Base-by-base conservation (phyloP, 2,329 filamentous ascomycete genomes). In the Microcyclosporella mali region DNA sequence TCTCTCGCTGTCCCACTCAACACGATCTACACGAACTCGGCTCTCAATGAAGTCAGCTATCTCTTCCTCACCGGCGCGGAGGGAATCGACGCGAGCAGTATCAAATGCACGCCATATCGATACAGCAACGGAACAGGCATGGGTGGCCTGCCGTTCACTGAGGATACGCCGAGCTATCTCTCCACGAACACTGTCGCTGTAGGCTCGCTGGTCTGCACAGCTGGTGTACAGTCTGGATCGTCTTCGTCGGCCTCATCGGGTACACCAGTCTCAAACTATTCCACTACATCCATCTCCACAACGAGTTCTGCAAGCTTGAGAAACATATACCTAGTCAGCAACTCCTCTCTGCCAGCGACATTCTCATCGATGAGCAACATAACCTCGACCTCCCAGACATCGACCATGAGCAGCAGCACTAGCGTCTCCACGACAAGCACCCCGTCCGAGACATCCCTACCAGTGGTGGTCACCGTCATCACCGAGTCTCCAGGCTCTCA, bases 121-220 rank as follows among this genome's bases (percentile, higher is more conserved):
- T 31, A 50, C 19, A 34, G 35, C 32, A 51, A 58, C 32, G 43
- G 42, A 30, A 56, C 53, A 4, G 53, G 47, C 7, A 41, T 30
- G 10, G 55, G 36, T 18, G 57, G 56, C 8, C 21, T 52, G 6
- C 43, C 55, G 3, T 59, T 60, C 49, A 58, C 41, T 14, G 43
- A 37, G 40, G 40, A 41, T 6, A 28, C 16, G 4, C 55, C 56
- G 8, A 51, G 50, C 34, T 39, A 45, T 16, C 45, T 60, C 2
- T 49, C 47, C 30, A 60, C 55, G 18, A 58, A 57, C 33, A 55
- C 52, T 15, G 55, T 57, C 14, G 37, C 43, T 25, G 50, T 60
- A 27, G 56, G 47, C 25, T 53, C 51, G 10, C 33, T 60, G 10
- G 18, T 55, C 12, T 60, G 57, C 41, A 46, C 38, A 16, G 40